Conservation (phyloP, 106 monocot genomes). For the Gastrodia elata region DNA sequence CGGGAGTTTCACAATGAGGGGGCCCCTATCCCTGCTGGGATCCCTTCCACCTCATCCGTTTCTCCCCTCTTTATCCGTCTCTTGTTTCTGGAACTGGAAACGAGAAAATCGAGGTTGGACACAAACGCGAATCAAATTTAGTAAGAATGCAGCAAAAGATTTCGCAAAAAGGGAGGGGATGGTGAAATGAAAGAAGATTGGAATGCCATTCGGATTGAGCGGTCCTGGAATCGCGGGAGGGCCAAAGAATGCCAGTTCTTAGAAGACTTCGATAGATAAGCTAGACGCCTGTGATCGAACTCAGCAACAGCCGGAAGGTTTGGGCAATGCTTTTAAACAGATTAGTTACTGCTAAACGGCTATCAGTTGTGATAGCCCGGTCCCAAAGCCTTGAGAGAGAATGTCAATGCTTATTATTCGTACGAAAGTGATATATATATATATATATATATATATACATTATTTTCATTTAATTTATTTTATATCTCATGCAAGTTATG, state of each 20-base stretch:
- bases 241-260: neutral
- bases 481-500: too few relatives aligned
- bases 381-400: too few relatives aligned
- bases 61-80: neutral
- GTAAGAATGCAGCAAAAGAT: neutral
- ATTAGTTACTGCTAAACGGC: too few relatives aligned
- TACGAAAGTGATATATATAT: too few relatives aligned
- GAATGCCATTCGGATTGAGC: neutral
- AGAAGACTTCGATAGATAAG: neutral
- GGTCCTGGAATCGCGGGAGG: slow-evolving; percentile 3
- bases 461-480: too few relatives aligned
- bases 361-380: too few relatives aligned
- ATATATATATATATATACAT: too few relatives aligned
- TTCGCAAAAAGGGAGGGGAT: neutral
- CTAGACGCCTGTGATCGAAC: too few relatives aligned
- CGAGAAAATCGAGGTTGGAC: slow-evolving; percentile 1
- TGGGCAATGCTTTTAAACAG: too few relatives aligned
- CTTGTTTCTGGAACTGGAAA: neutral
- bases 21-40: neutral
- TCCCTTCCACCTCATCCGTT: neutral
- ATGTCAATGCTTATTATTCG: too few relatives aligned
- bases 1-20: neutral
- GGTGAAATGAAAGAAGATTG: neutral
- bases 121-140: neutral
- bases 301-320: too few relatives aligned